Evolutionary conservation across 371 early-diverging fungal genomes (phyloP), one percentile per base, ranked within the genome.

Genomic region (Lichtheimia ornata): DNA sequence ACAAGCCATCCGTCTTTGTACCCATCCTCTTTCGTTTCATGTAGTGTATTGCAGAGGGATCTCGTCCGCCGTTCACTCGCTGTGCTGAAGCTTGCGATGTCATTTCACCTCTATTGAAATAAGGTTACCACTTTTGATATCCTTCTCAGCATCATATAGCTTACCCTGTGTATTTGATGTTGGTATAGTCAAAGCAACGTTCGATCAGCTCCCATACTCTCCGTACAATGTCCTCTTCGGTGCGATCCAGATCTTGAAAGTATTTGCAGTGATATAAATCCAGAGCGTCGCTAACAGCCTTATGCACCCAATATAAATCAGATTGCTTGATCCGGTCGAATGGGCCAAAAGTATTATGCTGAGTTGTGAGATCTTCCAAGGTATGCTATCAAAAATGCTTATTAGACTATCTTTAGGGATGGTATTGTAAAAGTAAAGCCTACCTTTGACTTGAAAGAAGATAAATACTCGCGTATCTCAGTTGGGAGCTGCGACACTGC

Each of bases 161-260:
- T 9, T 55, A 55, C 42, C 55, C 40, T 13, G 22, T 41, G 7
- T 28, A 27, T 41, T 55, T 55, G 18, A 55, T 55, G 5, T 55
- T 55, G 40, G 30, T 55, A 30, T 24, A 27, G 14, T 55, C 55
- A 55, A 55, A 55, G 42, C 55, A 55, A 41, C 55, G 22, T n/a
- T 55, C 55, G 14, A 55, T 55, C 30, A 55, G 35, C 18, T n/a
- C 40, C 55, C 55, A 55, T 14, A 55, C 41, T 17, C 55, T 14
- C n/a, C 55, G 55, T 2, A 55, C 18, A 15, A 35, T 17, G 18
- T 55, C 55, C 9, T 18, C 41, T 28, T 55, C 55, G 4, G 55
- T 35, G 7, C 55, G 24, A 20, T 55, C 55, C 30, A 17, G 2
- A 55, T 47, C 47, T 47, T 47, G 47, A 20, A 47, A 20, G 20